Base-by-base conservation (phyloP, 2,329 filamentous ascomycete genomes). In the Whalleya microplaca region DNA sequence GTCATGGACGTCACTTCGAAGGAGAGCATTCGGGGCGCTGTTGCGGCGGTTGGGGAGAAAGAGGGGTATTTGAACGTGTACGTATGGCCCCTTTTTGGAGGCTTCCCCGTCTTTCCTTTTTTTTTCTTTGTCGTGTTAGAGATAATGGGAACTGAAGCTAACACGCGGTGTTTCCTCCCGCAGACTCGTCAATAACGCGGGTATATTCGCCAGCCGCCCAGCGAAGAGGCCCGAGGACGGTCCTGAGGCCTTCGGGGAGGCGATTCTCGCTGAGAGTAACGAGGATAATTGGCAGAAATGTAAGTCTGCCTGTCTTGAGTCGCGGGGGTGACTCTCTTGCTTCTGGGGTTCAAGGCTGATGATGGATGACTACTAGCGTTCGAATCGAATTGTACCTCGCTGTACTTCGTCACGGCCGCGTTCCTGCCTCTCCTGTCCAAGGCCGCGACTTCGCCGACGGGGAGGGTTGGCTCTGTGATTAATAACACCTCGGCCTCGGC, bases 371-470 rank as follows among this genome's bases (percentile, higher is more conserved):
- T n/a, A 2, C 29, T 48, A 69, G 67, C 79, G 0, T 81, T 81
- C 68, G 73, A 76, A 51, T 82, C 78, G 19, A 84, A 84, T 49
- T 73, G 82, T 29, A 76, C 75, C 0, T 76, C 74, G 32, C 73
- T 76, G 21, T 84, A 79, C 69, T 84, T 81, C 70, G 79, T 80
- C 60, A 77, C 78, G 18, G 81, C 82, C 59, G 80, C 80, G 1
- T 80, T 85, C 65, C 71, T 85, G 2, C 81, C 81, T 0, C 71
- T 84, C 2, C 74, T 85, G 1, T 78, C 77, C 1, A 81, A 81
- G 55, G 81, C 79, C 5, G 67, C 71, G 10, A 68, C 73, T 2
- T 68, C 73, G 3, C 78, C 77, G 1, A 76, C 76, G 0, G 78
- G 79, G 3, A 81, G 80, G 64, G 74, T 75, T 1, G 78, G 78